Evolutionary conservation across 1,139 yeast genomes (phyloP).

Genomic region (Yamadazyma sp.): DNA sequence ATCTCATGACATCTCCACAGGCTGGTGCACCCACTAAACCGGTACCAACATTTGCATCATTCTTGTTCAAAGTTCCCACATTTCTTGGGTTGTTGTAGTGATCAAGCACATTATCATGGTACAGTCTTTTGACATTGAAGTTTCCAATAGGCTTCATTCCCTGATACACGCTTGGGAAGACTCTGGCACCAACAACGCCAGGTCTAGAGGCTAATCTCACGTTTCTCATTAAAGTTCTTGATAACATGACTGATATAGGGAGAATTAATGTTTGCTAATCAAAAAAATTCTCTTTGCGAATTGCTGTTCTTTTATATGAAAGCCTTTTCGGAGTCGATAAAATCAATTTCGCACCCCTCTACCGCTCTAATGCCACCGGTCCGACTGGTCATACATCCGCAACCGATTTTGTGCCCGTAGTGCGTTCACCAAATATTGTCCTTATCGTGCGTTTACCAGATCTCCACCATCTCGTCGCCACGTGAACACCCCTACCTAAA

Average conservation of each 20-base stretch:
- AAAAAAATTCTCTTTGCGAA: slow-evolving; percentile 3
- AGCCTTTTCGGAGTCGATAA: not conserved
- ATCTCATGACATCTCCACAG: slow-evolving; percentile 98
- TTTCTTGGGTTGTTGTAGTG: slow-evolving; percentile 96
- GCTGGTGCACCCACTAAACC: slow-evolving; percentile 99
- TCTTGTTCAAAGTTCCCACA: slow-evolving; percentile 89
- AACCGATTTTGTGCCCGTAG: not conserved
- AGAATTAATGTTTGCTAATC: not conserved
- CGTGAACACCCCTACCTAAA: no score
- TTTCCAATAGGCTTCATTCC: slow-evolving; percentile 1
- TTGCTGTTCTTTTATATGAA: not conserved
- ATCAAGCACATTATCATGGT: slow-evolving; percentile 81
- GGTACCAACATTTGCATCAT: slow-evolving; percentile 81
- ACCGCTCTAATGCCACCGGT: no score
- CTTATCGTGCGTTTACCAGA: no score
- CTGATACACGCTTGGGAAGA: not conserved
- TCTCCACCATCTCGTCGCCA: no score
- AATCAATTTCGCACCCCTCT: no score
- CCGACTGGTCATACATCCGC: not conserved
- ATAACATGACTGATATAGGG: slow-evolving; percentile 7
- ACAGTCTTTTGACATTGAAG: slow-evolving; percentile 25
- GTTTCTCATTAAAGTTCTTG: slow-evolving; percentile 10
- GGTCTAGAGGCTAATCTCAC: slow-evolving; percentile 5
- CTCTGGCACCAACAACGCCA: not conserved
- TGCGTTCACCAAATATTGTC: no score